Conservation (phyloP, 345 rosid species). For the Bruguiera sexangula region DNA sequence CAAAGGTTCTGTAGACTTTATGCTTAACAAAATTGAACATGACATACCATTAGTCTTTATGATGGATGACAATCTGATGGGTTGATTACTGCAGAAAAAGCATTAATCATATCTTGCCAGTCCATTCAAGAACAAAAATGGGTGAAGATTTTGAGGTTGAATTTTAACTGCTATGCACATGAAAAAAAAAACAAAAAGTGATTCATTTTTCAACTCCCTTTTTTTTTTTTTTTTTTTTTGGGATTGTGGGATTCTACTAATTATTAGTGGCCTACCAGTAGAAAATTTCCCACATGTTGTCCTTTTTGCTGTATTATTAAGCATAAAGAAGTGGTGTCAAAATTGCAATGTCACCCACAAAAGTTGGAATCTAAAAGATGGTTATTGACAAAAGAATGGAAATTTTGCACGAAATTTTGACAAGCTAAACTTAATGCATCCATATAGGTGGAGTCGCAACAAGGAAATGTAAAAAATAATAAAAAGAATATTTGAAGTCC, state of each 20-base stretch:
- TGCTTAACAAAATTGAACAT: no score
- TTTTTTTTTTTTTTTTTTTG: background rate
- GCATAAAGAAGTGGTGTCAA: slow-evolving; percentile 21
- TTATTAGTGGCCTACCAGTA: slow-evolving; percentile 8
- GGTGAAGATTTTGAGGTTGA: slow-evolving; percentile 29
- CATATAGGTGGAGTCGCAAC: no score
- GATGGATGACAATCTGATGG: slow-evolving; percentile 14
- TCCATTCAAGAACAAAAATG: slow-evolving; percentile 21
- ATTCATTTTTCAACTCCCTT: slow-evolving; percentile 4
- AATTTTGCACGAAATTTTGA: slow-evolving; percentile 10
- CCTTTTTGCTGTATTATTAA: slow-evolving; percentile 31
- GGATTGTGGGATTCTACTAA: background rate
- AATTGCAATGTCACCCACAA: slow-evolving; percentile 34
- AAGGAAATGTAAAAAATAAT: no score
- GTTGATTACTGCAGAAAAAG: slow-evolving; percentile 2
- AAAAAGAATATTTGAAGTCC: no score
- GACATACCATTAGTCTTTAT: no score
- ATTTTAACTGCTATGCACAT: slow-evolving; percentile 18
- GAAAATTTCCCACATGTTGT: slow-evolving; percentile 18
- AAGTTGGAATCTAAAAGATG: slow-evolving; percentile 24
- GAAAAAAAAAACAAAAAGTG: slow-evolving; percentile 21
- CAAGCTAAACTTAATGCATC: no score
- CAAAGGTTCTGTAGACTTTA: no score
- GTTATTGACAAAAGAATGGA: slow-evolving; percentile 8
- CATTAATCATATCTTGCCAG: slow-evolving; percentile 21